Base-by-base conservation (phyloP, 768 basidiomycete species). In the Favolaschia claudopus region DNA sequence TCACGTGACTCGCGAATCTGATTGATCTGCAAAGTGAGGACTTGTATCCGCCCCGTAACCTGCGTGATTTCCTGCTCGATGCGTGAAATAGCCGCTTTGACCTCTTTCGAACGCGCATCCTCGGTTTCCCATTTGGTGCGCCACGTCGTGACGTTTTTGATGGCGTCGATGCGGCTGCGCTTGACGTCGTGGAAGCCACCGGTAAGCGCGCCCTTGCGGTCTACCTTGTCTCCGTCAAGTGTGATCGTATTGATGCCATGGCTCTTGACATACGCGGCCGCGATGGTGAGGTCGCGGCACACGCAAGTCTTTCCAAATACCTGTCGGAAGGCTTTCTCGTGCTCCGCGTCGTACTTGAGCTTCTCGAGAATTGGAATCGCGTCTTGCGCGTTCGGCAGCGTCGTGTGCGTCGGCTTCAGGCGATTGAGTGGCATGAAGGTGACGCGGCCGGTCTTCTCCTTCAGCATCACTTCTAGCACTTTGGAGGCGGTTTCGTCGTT, bases 341-440 rank as follows among this genome's bases (percentile, higher is more conserved):
- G 90, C 19, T 70, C 73, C 0, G 77, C 77, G 48, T 95, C 90
- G 69, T 87, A 99, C 3, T 81, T 81, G 53, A 99, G 84, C 71
- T 95, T 95, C 60, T 87, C 82, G 28, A 99, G 82, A 43, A 95
- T 85, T 1, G 92, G 92, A 51, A 92, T 88, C 0, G 89, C 89
- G 60, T 93, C 90, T 58, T 88, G 84, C 0, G 88, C 89, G 76
- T 90, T 81, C 9, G 89, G 89, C 19, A 85, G 77, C 0, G 84
- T 79, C 1, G 81, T 78, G 33, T 81, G 81, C 62, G 91, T 93
- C 50, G 91, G 90, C 66, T 90, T 89, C 57, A 99, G 86, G 14
- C 97, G 90, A 74, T 99, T 99, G 36, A 99, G 84, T 19, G 97
- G 97, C 90, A 99, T 96, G 77, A 99, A 98, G 0, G 97, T 99